Evolutionary conservation across 768 basidiomycete genomes (phyloP), one percentile per base, ranked within the genome.

Genomic region (Sarcodon sp.): DNA sequence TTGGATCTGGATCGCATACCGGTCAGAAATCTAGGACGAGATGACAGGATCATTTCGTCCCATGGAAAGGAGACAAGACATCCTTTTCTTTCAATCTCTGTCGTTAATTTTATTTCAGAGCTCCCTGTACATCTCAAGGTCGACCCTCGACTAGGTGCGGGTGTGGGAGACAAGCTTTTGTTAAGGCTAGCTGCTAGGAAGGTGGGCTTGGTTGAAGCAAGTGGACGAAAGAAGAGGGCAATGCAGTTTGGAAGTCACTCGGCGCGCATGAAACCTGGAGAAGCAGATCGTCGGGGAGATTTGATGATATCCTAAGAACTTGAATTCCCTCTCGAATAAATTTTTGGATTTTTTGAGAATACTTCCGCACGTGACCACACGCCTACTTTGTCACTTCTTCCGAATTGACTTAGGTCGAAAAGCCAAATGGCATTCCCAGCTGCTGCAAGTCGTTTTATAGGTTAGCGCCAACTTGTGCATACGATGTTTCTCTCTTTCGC

Each of bases 191-290:
- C 83, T 1, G 79, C 84, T 34, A 65, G 68, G 52, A 76, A 77
- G 53, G 56, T 91, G n/a, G 92, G 93, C 0, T 68, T 97, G 38
- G 63, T 73, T 2, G 77, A 80, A 53, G 87, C 89, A 5, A 84
- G 85, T 52, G 50, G 55, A 46, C 69, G 88, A 53, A 91, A 85
- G 61, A 99, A 99, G 66, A 64, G 87, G 50, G 96, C 96, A 11
- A 96, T 97, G 87, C 96, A 98, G 58, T 99, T 99, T 66, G 94
- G 94, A 13, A 87, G 77, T 57, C 79, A 81, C 63, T 86, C 87
- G 32, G 88, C 88, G 13, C 68, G 87, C 50, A 89, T 91, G 87
- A 79, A 82, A 50, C 61, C 58, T 13, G 80, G 77, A 3, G 75
- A 77, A 43, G 65, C 63, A 13, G 65, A 69, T 46, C 63, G 55